Conservation (phyloP, 2,329 filamentous ascomycete species). For the Proliferodiscus dingleyae region DNA sequence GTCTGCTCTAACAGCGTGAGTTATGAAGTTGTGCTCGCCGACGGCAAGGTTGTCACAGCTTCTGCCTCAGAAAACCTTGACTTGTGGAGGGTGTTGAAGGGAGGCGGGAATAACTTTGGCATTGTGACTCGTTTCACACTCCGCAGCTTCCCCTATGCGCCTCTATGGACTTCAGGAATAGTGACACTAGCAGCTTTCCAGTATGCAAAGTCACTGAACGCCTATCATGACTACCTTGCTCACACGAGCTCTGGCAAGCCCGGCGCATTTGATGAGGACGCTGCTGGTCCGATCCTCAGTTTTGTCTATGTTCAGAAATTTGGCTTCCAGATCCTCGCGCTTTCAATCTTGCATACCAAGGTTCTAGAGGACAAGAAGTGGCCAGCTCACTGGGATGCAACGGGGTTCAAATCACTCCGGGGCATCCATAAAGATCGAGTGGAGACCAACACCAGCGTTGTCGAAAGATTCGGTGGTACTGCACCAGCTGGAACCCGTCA, state of each 20-base stretch:
- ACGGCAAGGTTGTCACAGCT: constrained; percentile 8
- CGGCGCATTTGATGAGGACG: constrained; percentile 7
- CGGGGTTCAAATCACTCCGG: not conserved
- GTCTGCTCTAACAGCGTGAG: constrained; percentile 7
- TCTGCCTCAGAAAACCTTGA: constrained; percentile 9
- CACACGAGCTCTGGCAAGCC: constrained; percentile 11
- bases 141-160: constrained; percentile 9
- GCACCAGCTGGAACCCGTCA: not conserved
- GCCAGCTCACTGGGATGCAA: constrained; percentile 2
- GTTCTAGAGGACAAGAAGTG: constrained; percentile 4
- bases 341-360: not conserved
- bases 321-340: constrained; percentile 4
- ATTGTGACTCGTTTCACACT: constrained; percentile 13
- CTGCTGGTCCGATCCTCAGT: constrained; percentile 4
- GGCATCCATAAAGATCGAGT: constrained; percentile 5
- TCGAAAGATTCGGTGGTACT: constrained; percentile 2
- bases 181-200: constrained; percentile 2
- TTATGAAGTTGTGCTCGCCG: constrained; percentile 40
- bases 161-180: constrained; percentile 5
- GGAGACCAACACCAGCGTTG: constrained; percentile 3
- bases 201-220: not conserved
- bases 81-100: constrained; percentile 12
- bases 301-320: constrained; percentile 7
- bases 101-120: constrained; percentile 14
- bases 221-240: constrained; percentile 3